These are phyloP conservation scores for Pseudogymnoascus sp. DNA, from an alignment of 2,329 filamentous ascomycete species.

Conservation along the genomic window DNA sequence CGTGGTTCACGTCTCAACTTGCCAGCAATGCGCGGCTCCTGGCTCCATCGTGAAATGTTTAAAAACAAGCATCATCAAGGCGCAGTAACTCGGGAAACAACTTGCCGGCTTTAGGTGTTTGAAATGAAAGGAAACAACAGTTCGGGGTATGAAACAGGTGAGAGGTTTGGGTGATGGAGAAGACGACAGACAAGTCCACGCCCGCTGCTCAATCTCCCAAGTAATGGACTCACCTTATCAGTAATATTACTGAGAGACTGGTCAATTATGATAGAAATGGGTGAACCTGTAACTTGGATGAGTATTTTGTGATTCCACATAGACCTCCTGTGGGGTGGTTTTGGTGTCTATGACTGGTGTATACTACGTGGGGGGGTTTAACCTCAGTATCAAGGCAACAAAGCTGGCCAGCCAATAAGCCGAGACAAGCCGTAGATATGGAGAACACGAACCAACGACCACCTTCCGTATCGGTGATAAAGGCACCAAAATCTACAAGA, in stretches of 20 bases:
- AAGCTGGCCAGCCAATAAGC: neutral
- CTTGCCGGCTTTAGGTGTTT: neutral
- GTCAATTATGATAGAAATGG: neutral
- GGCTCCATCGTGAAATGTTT: neutral
- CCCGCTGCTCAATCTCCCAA: neutral
- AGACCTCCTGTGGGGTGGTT: neutral
- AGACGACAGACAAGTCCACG: neutral
- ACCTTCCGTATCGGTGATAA: constrained; percentile 9
- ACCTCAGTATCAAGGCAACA: neutral
- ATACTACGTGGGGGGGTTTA: neutral
- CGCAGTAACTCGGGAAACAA: neutral
- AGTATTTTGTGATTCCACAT: neutral
- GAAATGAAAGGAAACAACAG: neutral
- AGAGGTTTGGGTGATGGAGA: neutral
- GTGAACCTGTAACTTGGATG: neutral
- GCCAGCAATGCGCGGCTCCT: neutral
- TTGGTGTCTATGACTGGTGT: neutral
- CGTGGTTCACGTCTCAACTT: neutral
- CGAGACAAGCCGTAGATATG: neutral
- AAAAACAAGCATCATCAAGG: neutral
- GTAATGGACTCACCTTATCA: neutral
- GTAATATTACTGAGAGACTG: neutral
- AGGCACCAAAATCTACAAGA: neutral
- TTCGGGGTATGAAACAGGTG: neutral
- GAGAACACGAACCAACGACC: neutral